Base-by-base conservation (phyloP, 2,329 filamentous ascomycete species). In the Pseudocercospora fuligena region DNA sequence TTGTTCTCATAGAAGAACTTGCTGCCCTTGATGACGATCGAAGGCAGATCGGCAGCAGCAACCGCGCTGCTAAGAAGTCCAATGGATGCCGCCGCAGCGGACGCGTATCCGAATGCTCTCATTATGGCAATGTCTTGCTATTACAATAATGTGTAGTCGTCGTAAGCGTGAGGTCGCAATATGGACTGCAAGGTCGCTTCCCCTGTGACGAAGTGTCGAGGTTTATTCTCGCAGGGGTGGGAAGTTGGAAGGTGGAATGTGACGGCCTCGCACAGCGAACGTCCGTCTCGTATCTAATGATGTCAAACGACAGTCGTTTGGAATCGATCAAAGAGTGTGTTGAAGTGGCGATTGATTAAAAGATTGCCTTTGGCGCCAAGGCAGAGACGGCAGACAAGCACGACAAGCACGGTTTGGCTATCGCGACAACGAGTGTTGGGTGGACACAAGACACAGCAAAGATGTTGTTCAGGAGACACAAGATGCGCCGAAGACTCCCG, bases 1-100 rank as follows among this genome's bases (percentile, higher is more conserved):
- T 90, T 91, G 79, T 90, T 91, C 80, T 92, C 86, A 85, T 91
- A 94, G 86, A 96, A 97, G 86, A 97, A 94, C 82, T 95, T 94
- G 78, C 87, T 87, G 73, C 92, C 90, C 87, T 94, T 94, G 84
- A 89, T 88, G 73, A 88, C 81, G 74, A 91, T 89, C 67, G 88
- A 84, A 72, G 88, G 87, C 63, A 90, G 79, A 21, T 33, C 54
- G 70, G 86, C 85, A 62, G 88, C 87, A 61, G 82, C 74, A 70
- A 81, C 81, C 73, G 81, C 76, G 70, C 82, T 79, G 66, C 69
- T 66, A 43, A 74, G 66, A 61, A 74, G 69, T 60, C 69, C 70
- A 56, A 70, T 70, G 56, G 82, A 80, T 67, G 87, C 84, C 68
- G 85, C 82, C 70, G 84, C 81, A 72, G 84, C 84, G 66, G 81